Evolutionary conservation across 179 eudicot genomes (phyloP).

Genomic region (Silene vulgaris): DNA sequence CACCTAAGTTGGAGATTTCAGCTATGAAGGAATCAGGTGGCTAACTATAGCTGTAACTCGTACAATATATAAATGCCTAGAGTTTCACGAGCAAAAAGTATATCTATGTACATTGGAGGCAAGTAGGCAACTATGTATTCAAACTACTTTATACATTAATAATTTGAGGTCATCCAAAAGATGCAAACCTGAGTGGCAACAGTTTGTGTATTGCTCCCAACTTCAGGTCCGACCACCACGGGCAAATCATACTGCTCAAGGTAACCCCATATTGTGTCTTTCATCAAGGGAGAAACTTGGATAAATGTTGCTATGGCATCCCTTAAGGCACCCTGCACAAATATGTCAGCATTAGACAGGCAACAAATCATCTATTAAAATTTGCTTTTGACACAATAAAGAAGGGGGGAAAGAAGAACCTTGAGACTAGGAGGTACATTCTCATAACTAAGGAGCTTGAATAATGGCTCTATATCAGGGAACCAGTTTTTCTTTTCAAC

Average conservation of each 20-base stretch:
- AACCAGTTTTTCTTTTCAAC: slow-evolving; percentile 83
- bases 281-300: slow-evolving; percentile 68
- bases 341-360: slow-evolving; percentile 22
- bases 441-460: slow-evolving; percentile 94
- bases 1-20: slow-evolving; percentile 1
- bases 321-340: slow-evolving; percentile 76
- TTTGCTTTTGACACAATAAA: neutral
- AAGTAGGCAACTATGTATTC: slow-evolving; percentile 4
- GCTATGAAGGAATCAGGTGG: slow-evolving; percentile 6
- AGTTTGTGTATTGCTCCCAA: slow-evolving; percentile 45
- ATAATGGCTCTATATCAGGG: slow-evolving; percentile 91
- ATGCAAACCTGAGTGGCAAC: slow-evolving; percentile 58
- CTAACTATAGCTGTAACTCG: neutral
- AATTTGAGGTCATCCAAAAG: slow-evolving; percentile 7
- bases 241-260: slow-evolving; percentile 98
- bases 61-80: slow-evolving; percentile 1
- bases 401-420: slow-evolving; percentile 36
- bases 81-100: slow-evolving; percentile 3
- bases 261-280: slow-evolving; percentile 83
- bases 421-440: slow-evolving; percentile 96
- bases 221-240: slow-evolving; percentile 80
- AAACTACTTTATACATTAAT: slow-evolving; percentile 10
- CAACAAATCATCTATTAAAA: slow-evolving; percentile 12
- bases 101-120: neutral
- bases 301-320: slow-evolving; percentile 67